Conservation (phyloP, 106 monocot genomes). For the Apostasia ramifera region DNA sequence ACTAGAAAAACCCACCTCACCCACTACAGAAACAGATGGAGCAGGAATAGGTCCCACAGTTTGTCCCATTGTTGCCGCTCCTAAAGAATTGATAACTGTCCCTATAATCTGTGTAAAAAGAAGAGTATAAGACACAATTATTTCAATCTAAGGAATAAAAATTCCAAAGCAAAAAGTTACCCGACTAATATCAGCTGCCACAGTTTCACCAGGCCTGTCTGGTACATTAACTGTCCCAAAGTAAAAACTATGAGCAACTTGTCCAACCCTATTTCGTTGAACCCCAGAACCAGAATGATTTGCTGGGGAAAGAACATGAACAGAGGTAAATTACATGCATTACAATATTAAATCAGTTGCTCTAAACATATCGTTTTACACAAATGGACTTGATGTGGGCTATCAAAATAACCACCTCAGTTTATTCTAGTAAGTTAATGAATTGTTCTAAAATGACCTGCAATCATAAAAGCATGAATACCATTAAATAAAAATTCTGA, state of each 20-base stretch:
- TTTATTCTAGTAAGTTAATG: no score
- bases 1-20: constrained; percentile 5
- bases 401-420: no score
- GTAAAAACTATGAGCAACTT: constrained; percentile 52
- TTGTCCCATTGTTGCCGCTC: constrained; percentile 15
- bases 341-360: background rate
- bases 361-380: background rate
- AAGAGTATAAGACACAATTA: background rate
- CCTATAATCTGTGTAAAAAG: constrained; percentile 59
- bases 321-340: background rate
- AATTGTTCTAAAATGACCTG: no score
- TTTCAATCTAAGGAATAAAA: no score
- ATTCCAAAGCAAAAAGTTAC: constrained; percentile 9
- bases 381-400: no score
- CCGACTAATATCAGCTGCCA: constrained; percentile 43
- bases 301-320: background rate
- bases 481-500: no score
- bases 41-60: constrained; percentile 14
- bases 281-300: background rate
- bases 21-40: constrained; percentile 24
- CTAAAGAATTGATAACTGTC: constrained; percentile 59
- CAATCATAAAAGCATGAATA: no score
- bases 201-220: constrained; percentile 32
- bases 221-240: constrained; percentile 54
- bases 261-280: constrained; percentile 5